Conservation (phyloP, 2,329 filamentous ascomycete species). For the Emergomyces africanus region DNA sequence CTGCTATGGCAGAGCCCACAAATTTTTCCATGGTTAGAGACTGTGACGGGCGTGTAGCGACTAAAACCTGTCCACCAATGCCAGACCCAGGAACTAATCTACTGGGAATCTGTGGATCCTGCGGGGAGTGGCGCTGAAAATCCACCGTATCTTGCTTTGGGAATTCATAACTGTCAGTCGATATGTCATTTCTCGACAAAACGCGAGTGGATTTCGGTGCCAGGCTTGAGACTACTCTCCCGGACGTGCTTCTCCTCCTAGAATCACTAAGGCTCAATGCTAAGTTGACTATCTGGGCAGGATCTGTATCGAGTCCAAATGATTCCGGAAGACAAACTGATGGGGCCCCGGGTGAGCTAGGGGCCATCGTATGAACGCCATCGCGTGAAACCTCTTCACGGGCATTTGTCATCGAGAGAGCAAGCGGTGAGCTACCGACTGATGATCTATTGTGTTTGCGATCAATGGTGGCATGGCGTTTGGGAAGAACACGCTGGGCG, state of each 20-base stretch:
- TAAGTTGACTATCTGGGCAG: constrained; percentile 84
- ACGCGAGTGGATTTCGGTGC: constrained; percentile 2
- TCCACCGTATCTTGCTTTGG: background rate
- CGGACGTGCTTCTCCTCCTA: constrained; percentile 29
- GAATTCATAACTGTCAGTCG: background rate
- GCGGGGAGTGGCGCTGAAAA: background rate
- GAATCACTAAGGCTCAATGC: constrained; percentile 75
- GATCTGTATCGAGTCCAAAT: constrained; percentile 53
- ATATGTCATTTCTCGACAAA: background rate
- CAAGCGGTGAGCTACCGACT: constrained; percentile 19
- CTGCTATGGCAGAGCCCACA: too few relatives aligned
- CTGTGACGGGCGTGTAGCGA: background rate
- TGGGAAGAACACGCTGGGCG: constrained; percentile 21
- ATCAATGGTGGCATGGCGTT: constrained; percentile 18
- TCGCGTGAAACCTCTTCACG: constrained; percentile 9
- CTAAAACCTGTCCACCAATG: background rate
- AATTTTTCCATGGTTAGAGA: background rate
- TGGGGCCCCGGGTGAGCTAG: constrained; percentile 5
- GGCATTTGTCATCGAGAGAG: constrained; percentile 15
- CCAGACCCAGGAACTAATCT: background rate
- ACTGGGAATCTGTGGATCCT: background rate
- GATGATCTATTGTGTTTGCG: constrained; percentile 23
- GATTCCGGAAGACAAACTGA: constrained; percentile 7
- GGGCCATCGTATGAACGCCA: constrained; percentile 2
- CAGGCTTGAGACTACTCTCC: constrained; percentile 3